Base-by-base conservation (phyloP, 768 basidiomycete species). In the Leucocoprinus sp. region DNA sequence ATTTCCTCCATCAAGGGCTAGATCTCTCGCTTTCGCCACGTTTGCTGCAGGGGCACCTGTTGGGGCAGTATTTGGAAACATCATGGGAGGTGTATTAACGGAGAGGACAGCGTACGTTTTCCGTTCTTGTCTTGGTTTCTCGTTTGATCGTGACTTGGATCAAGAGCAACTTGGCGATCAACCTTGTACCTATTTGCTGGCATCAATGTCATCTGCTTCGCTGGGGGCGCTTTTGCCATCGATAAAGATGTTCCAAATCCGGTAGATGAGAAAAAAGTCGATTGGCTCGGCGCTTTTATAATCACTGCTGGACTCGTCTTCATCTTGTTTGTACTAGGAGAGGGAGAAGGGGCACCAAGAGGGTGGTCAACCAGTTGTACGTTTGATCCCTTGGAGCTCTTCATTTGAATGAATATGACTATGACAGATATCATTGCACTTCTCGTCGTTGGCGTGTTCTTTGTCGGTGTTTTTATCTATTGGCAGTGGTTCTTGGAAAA, bases 11-110 rank as follows among this genome's bases (percentile, higher is more conserved):
- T 65, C 64, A 1, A 66, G 67, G 9, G 71, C 80, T 0, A 76
- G 92, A 8, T 78, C 85, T 1, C 61, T 78, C 0, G 92, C 89
- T 0, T 95, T 93, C 51, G 77, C 92, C 0, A 79, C 82, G 0
- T 93, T 92, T 52, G 72, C 83, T 0, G 87, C 89, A 0, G 93
- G 93, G 21, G 87, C 84, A 0, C 90, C 92, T 0, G 56, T 93
- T 4, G 92, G 92, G 0, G 84, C 73, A 0, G 83, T 77, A 0
- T 63, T 91, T 11, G 90, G 92, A 1, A 69, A 70, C 23, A 63
- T 79, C 0, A 48, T 89, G 0, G 89, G 90, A 14, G 88, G 86
- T n/a, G 63, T 82, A 1, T 61, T 89, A 15, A 84, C 81, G 0
- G 74, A 88, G 54, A 61, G 63, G 9, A 66, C 74, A 17, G 43